These are phyloP conservation scores for Exophiala oligosperma DNA, from an alignment of 2,329 filamentous ascomycete species.

Conservation along the genomic window DNA sequence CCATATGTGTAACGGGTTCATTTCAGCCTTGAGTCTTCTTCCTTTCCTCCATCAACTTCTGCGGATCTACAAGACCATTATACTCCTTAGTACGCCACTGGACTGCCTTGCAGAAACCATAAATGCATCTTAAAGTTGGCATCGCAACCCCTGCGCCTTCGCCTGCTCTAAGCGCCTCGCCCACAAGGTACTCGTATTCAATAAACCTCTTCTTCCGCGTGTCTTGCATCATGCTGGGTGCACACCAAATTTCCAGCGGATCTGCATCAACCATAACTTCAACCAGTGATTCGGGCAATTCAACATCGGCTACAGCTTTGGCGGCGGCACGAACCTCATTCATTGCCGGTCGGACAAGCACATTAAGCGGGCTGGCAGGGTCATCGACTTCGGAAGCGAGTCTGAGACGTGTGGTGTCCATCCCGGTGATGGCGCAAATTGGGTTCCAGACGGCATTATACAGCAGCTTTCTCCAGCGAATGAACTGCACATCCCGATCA, in stretches of 20 bases:
- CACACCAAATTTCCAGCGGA: constrained; percentile 49
- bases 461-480: constrained; percentile 45
- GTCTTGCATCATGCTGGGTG: constrained; percentile 58
- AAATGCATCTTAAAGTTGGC: constrained; percentile 32
- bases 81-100: constrained; percentile 33
- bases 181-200: constrained; percentile 58
- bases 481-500: constrained; percentile 34
- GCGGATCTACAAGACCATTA: constrained; percentile 24
- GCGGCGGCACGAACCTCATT: constrained; percentile 44
- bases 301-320: constrained; percentile 42
- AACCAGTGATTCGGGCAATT: constrained; percentile 46
- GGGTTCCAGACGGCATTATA: constrained; percentile 55
- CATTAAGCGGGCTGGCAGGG: constrained; percentile 38
- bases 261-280: constrained; percentile 51
- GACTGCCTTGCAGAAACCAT: constrained; percentile 32
- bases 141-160: constrained; percentile 46
- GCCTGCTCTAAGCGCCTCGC: constrained; percentile 57
- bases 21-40: background rate
- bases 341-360: constrained; percentile 56
- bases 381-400: constrained; percentile 42
- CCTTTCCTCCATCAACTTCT: constrained; percentile 21
- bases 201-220: constrained; percentile 51
- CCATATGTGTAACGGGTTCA: too few species aligned
- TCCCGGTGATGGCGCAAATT: constrained; percentile 51
- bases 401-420: constrained; percentile 54